These are phyloP conservation scores for Bauhinia variegata DNA, from an alignment of 306 rosid species.

Conservation along the genomic window DNA sequence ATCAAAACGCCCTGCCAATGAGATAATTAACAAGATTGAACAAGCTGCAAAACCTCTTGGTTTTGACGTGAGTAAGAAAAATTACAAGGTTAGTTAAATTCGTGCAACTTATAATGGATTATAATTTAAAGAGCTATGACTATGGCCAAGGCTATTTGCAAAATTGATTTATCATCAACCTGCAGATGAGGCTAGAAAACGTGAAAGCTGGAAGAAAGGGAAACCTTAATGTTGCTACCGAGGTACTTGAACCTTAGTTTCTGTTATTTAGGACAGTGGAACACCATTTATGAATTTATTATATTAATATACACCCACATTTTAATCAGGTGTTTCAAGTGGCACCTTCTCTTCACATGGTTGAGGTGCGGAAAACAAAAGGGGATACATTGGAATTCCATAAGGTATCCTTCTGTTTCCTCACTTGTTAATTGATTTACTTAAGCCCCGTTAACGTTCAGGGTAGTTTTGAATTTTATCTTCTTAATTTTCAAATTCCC, in stretches of 20 bases:
- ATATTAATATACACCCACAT: constrained; percentile 2
- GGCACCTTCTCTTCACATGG: constrained; percentile 98
- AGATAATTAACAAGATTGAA: constrained; percentile 88
- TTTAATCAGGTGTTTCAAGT: constrained; percentile 84
- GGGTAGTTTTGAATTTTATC: too few species aligned
- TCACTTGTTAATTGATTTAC: neutral
- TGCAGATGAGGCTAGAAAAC: constrained; percentile 91
- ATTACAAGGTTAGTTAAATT: constrained; percentile 72
- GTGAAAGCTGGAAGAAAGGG: constrained; percentile 97
- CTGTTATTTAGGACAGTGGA: constrained; percentile 3
- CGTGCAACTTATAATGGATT: constrained; percentile 6
- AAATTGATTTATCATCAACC: constrained; percentile 22
- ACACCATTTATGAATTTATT: constrained; percentile 9
- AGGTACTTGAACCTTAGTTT: constrained; percentile 51
- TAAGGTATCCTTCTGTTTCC: constrained; percentile 55
- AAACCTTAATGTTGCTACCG: constrained; percentile 96
- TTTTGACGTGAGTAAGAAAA: constrained; percentile 93
- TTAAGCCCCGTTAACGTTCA: too few species aligned
- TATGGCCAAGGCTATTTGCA: constrained; percentile 15
- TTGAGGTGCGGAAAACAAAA: constrained; percentile 94
- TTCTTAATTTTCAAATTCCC: too few species aligned
- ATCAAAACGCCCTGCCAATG: constrained; percentile 83
- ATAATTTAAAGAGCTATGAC: neutral
- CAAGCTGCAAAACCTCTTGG: constrained; percentile 99
- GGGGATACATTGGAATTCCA: constrained; percentile 98